Base-by-base conservation (phyloP, 257 asterid genomes). In the Perilla frutescens region DNA sequence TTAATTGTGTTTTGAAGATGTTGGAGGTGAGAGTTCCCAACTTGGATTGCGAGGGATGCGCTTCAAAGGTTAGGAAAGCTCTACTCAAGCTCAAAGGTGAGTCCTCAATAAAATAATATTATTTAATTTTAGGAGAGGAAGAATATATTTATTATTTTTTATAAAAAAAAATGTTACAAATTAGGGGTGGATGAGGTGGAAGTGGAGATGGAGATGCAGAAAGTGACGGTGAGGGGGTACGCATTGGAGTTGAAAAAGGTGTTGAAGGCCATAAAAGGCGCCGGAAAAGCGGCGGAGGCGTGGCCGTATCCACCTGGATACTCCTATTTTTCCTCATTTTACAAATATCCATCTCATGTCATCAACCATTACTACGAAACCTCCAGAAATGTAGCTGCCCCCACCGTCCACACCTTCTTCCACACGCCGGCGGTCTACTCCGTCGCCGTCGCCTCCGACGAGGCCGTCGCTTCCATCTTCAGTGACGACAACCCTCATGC, bases 401-500 rank as follows among this genome's bases (percentile, higher is more conserved):
- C 95, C 1, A 58, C 75, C 6, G 83, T 91, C 5, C 96, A 93
- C 54, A 84, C 93, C 12, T 93, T 91, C 74, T 91, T 93, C 69
- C 96, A 91, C 78, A 93, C 97, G 0, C 98, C 98, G 3, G 81
- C 96, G 3, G 86, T 77, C 68, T 93, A 93, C 80, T 91, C 98
- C 1, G 84, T 89, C 66, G 98, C 97, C 2, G 81, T 91, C 29
- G 94, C 96, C 63, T 84, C 96, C 14, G 98, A 93, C 73, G 98
- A 93, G 81, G 91, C 92, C 0, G 96, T 87, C 1, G 96, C 97
- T 2, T 91, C 98, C 1, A 85, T 93, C 47, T 93, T 93, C 71
- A 91, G 97, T 29, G 98, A 93, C 65, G 98, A 93, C 62, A 93
- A 93, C 47, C 97, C 97, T 6, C 96, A 93, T 73, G 98, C 98